Conservation (phyloP, 768 basidiomycete species). For the Suillus paluster region DNA sequence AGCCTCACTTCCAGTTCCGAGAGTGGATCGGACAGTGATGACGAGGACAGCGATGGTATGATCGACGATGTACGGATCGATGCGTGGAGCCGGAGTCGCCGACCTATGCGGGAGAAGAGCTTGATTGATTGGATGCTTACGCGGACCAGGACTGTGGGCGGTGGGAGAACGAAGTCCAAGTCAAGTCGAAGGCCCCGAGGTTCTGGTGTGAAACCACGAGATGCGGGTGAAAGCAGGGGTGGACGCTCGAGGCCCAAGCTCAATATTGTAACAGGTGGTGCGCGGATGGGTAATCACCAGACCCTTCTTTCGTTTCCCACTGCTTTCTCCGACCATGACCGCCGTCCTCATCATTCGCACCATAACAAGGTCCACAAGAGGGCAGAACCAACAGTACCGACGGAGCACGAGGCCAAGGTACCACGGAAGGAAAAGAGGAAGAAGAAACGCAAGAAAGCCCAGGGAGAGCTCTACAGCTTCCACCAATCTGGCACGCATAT, state of each 20-base stretch:
- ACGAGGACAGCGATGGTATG: conserved; percentile 36
- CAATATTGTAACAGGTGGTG: conserved; percentile 45
- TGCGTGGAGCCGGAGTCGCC: conserved; percentile 26
- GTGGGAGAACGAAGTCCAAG: conserved; percentile 18
- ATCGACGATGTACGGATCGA: conserved; percentile 37
- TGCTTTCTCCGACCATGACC: conserved; percentile 14
- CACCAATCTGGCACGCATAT: conserved; percentile 43
- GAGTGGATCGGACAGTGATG: conserved; percentile 27
- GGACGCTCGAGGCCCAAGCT: conserved; percentile 25
- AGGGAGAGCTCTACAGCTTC: conserved; percentile 42
- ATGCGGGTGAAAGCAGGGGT: conserved; percentile 8
- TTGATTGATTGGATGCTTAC: conserved; percentile 75
- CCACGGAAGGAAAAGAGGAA: conserved; percentile 15
- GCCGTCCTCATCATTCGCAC: conserved; percentile 12
- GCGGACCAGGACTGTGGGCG: conserved; percentile 36
- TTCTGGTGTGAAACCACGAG: conserved; percentile 16
- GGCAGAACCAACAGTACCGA: conserved; percentile 13
- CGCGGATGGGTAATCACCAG: conserved; percentile 42
- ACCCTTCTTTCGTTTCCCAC: conserved; percentile 41
- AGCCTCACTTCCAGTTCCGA: conserved; percentile 15
- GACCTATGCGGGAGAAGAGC: conserved; percentile 43
- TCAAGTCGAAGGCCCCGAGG: conserved; percentile 16
- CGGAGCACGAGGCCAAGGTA: conserved; percentile 11
- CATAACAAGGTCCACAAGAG: conserved; percentile 12
- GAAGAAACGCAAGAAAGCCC: conserved; percentile 32